phyloP scores from a whole-genome alignment of 148 eudicot genomes.

The Mesembryanthemum crystallinum region DNA sequence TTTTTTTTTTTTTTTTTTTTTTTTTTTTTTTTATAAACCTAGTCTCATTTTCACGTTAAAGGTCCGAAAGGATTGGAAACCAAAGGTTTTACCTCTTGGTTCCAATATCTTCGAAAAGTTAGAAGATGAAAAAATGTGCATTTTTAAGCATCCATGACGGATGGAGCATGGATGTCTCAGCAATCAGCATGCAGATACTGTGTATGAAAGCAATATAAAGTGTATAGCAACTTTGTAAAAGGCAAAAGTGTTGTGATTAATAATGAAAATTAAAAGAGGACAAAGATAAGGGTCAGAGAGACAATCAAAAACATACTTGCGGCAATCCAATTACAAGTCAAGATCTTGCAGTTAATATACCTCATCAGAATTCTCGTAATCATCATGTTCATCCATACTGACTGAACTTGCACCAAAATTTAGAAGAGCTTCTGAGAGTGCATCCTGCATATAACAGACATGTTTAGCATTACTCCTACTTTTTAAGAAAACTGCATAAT shows the following conservation, averaged over 20 bases:
- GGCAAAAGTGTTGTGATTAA: not conserved
- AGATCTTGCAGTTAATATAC: constrained; percentile 28
- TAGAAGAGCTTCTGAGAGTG: constrained; percentile 79
- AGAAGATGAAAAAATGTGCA: not conserved
- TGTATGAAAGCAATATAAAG: not conserved
- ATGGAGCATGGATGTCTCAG: not conserved
- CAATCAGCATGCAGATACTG: constrained; percentile 1
- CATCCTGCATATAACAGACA: constrained; percentile 43
- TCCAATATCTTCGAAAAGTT: not conserved
- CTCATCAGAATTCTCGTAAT: constrained; percentile 46
- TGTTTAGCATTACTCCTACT: not conserved
- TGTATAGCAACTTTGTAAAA: too few species aligned
- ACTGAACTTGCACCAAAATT: constrained; percentile 88
- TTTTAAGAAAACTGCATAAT: too few species aligned
- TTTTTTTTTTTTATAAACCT: not conserved
- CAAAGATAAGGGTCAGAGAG: not conserved
- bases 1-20: too few species aligned
- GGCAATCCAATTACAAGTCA: not conserved
- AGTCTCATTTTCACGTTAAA: not conserved
- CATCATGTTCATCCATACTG: constrained; percentile 66
- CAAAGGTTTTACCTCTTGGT: not conserved
- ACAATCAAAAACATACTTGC: not conserved
- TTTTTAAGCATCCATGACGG: not conserved
- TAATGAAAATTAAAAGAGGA: not conserved
- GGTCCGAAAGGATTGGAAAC: not conserved